phyloP scores from a whole-genome alignment of 306 rosid species.

The Cicer arietinum region DNA sequence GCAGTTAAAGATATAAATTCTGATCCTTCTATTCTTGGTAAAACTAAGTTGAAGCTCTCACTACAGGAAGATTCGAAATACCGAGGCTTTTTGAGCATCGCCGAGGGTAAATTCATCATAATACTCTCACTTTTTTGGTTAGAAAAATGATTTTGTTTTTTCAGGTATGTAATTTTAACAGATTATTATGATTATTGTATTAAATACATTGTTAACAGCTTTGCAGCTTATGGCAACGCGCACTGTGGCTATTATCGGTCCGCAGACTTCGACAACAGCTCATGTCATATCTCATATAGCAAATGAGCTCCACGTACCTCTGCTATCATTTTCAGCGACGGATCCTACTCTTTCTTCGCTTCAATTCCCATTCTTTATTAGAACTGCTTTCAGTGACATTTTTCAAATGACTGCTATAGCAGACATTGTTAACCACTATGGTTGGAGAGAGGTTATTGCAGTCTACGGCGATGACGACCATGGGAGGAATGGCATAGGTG shows the following conservation, averaged over 20 bases:
- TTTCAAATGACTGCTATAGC: constrained; percentile 95
- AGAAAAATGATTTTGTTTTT: constrained; percentile 6
- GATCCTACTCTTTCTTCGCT: constrained; percentile 91
- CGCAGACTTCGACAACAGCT: constrained; percentile 82
- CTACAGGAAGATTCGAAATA: constrained; percentile 74
- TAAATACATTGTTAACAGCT: constrained; percentile 58
- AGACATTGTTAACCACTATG: constrained; percentile 66
- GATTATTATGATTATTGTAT: constrained; percentile 41
- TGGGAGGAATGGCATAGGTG: constrained; percentile 87
- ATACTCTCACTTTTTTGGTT: background rate
- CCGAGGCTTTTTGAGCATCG: constrained; percentile 81
- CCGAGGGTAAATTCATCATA: constrained; percentile 66
- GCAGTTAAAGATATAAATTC: constrained; percentile 81
- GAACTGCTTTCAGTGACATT: constrained; percentile 72
- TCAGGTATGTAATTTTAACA: constrained; percentile 21
- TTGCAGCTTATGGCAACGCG: constrained; percentile 80
- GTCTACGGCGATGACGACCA: constrained; percentile 87
- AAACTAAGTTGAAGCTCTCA: constrained; percentile 59
- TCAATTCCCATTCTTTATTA: constrained; percentile 86
- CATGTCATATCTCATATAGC: constrained; percentile 91
- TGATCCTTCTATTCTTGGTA: constrained; percentile 69
- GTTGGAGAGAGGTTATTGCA: constrained; percentile 88
- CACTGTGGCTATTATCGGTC: constrained; percentile 93
- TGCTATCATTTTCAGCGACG: constrained; percentile 78
- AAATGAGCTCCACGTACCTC: constrained; percentile 84